Evolutionary conservation across 139 green algal genomes (phyloP), one percentile per base, ranked within the genome.

Genomic region (Chlorella sp.): DNA sequence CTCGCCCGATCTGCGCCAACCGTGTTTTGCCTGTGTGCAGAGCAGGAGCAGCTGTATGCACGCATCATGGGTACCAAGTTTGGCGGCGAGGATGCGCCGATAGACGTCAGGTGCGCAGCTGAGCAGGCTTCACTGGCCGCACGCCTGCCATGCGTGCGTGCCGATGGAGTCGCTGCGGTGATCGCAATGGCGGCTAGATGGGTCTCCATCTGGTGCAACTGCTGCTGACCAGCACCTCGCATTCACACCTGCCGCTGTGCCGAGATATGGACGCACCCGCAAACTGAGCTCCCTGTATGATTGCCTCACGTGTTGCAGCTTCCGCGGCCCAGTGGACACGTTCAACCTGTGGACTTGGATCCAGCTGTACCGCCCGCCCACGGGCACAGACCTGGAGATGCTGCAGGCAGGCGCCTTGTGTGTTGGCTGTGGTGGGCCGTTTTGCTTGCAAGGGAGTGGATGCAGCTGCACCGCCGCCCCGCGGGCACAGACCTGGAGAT

Each of bases 341-440:
- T 90, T 88, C 73, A 81, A 87, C 48, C 41, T 85, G 34, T 90
- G 87, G 87, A 56, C 86, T 16, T 88, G 87, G 83, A 14, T 88
- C 24, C 83, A 90, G 48, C 54, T 90, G 32, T 88, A 86, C 65
- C 38, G n/a, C 13, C 82, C 86, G 1, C 86, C 86, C n/a, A 77
- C 51, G 17, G 34, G 11, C 32, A 51, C 43, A 3, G 82, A 80
- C 19, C 28, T 82, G 11, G 86, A 85, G 22, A 77, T 90, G 86
- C 32, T 84, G 40, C 86, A 85, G 80, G 80, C 36, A 30, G 4
- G 73, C n/a, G n/a, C n/a, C 13, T 28, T 44, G 40, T 19, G 68
- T 48, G 68, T 5, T 3, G 30, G 67, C 34, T 30, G 34, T 20
- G 60, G 20, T 26, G 60, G 60, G 20, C n/a, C n/a, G n/a, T 6